phyloP scores from a whole-genome alignment of 1,284 basidiomycete species.

The Veloporphyrellus conicus region DNA sequence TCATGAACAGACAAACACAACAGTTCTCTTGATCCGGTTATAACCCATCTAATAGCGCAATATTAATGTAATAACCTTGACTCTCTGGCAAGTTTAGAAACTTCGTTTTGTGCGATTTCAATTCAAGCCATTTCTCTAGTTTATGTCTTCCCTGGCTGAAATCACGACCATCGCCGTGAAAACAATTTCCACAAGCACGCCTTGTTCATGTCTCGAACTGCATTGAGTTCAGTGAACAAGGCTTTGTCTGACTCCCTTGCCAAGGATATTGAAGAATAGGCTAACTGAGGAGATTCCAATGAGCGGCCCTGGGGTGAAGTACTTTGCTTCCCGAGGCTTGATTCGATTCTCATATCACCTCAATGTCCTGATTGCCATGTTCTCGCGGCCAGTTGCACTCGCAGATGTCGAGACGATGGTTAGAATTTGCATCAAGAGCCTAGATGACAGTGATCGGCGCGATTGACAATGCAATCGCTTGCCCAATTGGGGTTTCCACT shows the following conservation, averaged over 20 bases:
- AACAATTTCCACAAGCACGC: slow-evolving; percentile 79
- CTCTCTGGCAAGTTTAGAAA: slow-evolving; percentile 59
- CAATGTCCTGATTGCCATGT: slow-evolving; percentile 66
- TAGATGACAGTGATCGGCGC: slow-evolving; percentile 83
- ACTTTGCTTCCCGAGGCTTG: neutral
- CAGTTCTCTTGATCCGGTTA: no score
- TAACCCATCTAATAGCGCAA: no score
- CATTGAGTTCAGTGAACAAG: slow-evolving; percentile 72
- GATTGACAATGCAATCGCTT: slow-evolving; percentile 76
- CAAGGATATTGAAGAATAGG: slow-evolving; percentile 78
- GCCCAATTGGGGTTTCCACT: slow-evolving; percentile 60
- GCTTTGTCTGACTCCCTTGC: slow-evolving; percentile 75
- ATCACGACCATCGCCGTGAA: slow-evolving; percentile 65
- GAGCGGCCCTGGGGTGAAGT: slow-evolving; percentile 72
- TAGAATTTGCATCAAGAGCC: slow-evolving; percentile 63
- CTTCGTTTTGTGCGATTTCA: neutral
- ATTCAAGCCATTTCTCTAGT: slow-evolving; percentile 42
- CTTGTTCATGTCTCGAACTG: slow-evolving; percentile 71
- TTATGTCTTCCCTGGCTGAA: slow-evolving; percentile 94
- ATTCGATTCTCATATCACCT: slow-evolving; percentile 9
- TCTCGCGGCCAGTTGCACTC: slow-evolving; percentile 53
- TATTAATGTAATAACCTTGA: no score
- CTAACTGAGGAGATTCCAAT: slow-evolving; percentile 83
- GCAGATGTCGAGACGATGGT: slow-evolving; percentile 78
- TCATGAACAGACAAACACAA: no score